Base-by-base conservation (phyloP, 768 basidiomycete genomes). In the Guyanaporus albipodus region DNA sequence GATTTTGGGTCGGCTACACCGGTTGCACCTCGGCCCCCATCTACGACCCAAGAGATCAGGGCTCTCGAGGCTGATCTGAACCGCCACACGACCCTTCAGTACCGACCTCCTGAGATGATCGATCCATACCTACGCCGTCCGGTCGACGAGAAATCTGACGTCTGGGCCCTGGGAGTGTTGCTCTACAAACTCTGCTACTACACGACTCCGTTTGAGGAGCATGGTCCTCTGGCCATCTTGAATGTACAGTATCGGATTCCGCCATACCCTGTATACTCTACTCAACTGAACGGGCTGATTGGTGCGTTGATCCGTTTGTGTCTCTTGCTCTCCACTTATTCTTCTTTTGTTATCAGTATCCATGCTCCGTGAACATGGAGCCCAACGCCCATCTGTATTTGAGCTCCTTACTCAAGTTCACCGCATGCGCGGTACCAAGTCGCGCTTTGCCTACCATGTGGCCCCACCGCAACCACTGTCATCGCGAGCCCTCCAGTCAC, bases 141-240 rank as follows among this genome's bases (percentile, higher is more conserved):
- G 2, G 78, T 93, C 27, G 91, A 93, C 62, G 91, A 94, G 66
- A 95, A 93, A 71, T 89, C 87, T 66, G 95, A 99, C 59, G 86
- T 99, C 0, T 99, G 96, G 96, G 96, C 96, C 0, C 76, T 99
- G 19, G 96, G 95, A 19, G 93, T 98, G 14, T 72, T 99, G 49
- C 76, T 99, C 12, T 99, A 97, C 74, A 99, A 98, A 73, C 80
- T 99, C 12, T 98, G 96, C 67, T 99, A 97, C 70, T 99, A 99
- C 67, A 99, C 94, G 0, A 99, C 96, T 1, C 96, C 96, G 0
- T 99, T 99, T 60, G 96, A 99, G 67, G 95, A 97, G 61, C 93
- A 97, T 57, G 95, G 95, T 1, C 89, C 91, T 3, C 71, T 99
- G 42, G 96, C 96, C 3, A 98, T 98, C 52, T 74, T 98, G 53